Evolutionary conservation across 2,329 filamentous ascomycete genomes (phyloP).

Genomic region (Nannizzia gypsea): DNA sequence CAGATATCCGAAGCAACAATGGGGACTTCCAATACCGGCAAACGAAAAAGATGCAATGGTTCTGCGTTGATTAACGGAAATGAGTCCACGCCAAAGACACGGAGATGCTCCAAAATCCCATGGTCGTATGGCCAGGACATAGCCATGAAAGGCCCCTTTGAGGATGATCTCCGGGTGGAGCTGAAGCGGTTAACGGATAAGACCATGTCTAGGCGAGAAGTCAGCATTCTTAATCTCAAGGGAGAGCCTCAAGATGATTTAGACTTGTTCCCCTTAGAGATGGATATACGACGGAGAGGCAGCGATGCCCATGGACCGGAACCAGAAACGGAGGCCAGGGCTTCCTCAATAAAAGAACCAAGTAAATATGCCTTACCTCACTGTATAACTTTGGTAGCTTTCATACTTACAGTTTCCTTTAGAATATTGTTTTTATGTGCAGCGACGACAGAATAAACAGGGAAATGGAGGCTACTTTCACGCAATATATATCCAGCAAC

Average conservation of each 20-base stretch:
- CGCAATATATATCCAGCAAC: constrained; percentile 72
- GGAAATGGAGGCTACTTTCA: constrained; percentile 55
- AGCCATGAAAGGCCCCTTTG: constrained; percentile 30
- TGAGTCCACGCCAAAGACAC: constrained; percentile 39
- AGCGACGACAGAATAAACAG: constrained; percentile 40
- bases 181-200: constrained; percentile 35
- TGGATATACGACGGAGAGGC: constrained; percentile 23
- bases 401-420: constrained; percentile 5
- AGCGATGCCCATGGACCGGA: constrained; percentile 21
- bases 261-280: constrained; percentile 32
- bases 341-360: neutral
- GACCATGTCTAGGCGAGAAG: constrained; percentile 33
- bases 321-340: constrained; percentile 18
- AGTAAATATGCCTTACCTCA: neutral
- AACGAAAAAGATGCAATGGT: constrained; percentile 47
- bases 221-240: constrained; percentile 33
- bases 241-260: constrained; percentile 37
- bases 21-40: constrained; percentile 45
- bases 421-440: constrained; percentile 81
- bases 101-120: constrained; percentile 72
- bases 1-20: constrained; percentile 68
- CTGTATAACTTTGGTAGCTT: neutral
- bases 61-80: constrained; percentile 34
- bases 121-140: constrained; percentile 69
- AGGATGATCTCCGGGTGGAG: constrained; percentile 37